Conservation (phyloP, 148 eudicot species). For the Chenopodium album region DNA sequence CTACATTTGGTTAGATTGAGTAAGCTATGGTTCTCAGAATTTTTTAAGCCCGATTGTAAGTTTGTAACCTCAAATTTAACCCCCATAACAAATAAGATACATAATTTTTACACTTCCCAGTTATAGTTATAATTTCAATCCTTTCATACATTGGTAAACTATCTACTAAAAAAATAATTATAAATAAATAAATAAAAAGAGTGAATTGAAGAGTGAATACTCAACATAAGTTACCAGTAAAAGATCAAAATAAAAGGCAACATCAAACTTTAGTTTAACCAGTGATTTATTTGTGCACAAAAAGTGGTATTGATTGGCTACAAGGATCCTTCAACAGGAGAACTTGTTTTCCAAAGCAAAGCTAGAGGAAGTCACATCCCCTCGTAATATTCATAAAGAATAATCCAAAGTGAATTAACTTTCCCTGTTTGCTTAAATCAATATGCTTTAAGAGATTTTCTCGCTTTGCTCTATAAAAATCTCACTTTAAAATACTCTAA, state of each 20-base stretch:
- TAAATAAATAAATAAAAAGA: neutral
- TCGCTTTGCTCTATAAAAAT: neutral
- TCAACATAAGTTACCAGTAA: neutral
- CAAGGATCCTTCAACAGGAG: constrained; percentile 11
- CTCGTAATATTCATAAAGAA: constrained; percentile 8
- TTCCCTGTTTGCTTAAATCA: constrained; percentile 13
- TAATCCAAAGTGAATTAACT: constrained; percentile 21
- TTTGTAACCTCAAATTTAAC: too few relatives aligned
- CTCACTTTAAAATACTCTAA: neutral
- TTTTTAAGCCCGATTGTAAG: too few relatives aligned
- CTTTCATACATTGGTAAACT: neutral
- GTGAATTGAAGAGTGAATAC: neutral
- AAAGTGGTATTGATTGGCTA: neutral
- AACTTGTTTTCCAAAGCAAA: constrained; percentile 2
- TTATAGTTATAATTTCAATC: neutral
- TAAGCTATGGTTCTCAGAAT: too few relatives aligned
- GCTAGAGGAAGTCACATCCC: neutral
- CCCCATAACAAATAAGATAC: too few relatives aligned
- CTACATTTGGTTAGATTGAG: too few relatives aligned
- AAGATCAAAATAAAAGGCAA: constrained; percentile 1
- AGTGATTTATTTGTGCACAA: neutral
- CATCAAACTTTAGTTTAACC: constrained; percentile 5
- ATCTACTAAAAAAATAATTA: neutral
- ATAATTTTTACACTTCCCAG: too few relatives aligned
- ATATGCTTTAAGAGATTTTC: constrained; percentile 9